Evolutionary conservation across 2,329 filamentous ascomycete species (phyloP), one percentile per base, ranked within the genome.

Genomic region (Pseudopyrenochaeta lycopersici): DNA sequence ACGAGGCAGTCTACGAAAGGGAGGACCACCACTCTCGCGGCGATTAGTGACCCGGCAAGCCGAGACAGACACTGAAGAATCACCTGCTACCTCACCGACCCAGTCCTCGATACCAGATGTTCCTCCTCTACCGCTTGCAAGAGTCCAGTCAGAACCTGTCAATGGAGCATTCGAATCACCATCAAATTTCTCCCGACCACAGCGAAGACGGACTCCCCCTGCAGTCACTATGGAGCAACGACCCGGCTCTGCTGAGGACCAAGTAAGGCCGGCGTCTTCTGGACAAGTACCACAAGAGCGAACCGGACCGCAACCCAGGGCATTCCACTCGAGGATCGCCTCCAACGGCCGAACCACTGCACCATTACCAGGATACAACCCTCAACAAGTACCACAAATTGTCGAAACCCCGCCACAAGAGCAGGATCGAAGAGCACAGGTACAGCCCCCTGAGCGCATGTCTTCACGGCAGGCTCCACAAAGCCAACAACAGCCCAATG

Each of bases 1-100:
- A 66, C 91, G 91, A 52, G 93, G 93, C 30, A 97, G 93, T 78
- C 76, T 97, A 58, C 88, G 90, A 45, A 91, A 90, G 20, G 90
- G 95, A 55, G 85, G 90, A 48, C 81, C 87, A 3, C 87, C 90
- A 0, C 89, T 92, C 62, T 90, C 91, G 1, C 91, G 91, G 74
- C 85, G 94, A 33, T 58, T 87, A 39, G 82, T 82, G 4, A 84
- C 85, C 38, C 85, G 85, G 52, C 83, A 85, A 20, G 79, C 82
- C n/a, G 88, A 90, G 15, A 81, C 81, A 12, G 86, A 88, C 56
- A 80, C 80, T n/a, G 81, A 83, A 15, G 80, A 82, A 48, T 75
- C 78, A 32, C 78, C 79, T 32, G 71, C 78, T 21, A 80, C 80
- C n/a, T 79, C 82, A n/a, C 80, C 81, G 78, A 44, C 81, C 4